Evolutionary conservation across 257 asterid genomes (phyloP).

Genomic region (Prunella vulgaris): DNA sequence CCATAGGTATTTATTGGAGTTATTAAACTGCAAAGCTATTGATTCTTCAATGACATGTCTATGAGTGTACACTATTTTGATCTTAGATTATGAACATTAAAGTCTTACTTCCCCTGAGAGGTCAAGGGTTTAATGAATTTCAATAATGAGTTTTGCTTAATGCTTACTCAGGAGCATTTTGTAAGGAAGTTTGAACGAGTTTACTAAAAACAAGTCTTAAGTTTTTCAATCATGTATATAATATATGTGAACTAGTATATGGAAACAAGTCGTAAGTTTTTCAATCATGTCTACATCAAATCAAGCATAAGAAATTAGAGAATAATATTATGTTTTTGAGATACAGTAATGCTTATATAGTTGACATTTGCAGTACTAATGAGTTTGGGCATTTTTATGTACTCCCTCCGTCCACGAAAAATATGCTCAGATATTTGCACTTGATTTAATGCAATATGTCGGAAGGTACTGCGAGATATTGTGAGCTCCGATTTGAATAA

Average conservation of each 20-base stretch:
- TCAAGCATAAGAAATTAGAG: neutral
- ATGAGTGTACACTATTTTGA: neutral
- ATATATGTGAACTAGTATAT: no score
- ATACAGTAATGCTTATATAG: neutral
- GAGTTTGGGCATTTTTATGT: neutral
- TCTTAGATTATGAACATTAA: neutral
- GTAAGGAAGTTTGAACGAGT: neutral
- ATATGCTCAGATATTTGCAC: no score
- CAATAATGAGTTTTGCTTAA: neutral
- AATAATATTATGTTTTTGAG: neutral
- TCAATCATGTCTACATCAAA: neutral
- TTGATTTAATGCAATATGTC: no score
- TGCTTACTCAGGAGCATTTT: neutral
- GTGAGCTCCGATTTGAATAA: no score
- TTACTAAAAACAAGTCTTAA: neutral
- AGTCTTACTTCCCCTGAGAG: constrained; percentile 4
- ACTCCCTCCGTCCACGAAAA: no score
- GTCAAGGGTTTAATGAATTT: neutral
- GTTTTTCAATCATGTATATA: neutral
- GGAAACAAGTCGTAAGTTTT: neutral
- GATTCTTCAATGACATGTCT: neutral
- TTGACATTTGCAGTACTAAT: neutral
- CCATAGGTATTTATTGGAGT: neutral
- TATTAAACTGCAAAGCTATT: neutral
- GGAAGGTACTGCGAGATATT: no score